These are phyloP conservation scores for Phytophthora litchii DNA, from an alignment of 352 stramenopile species.

Conservation along the genomic window DNA sequence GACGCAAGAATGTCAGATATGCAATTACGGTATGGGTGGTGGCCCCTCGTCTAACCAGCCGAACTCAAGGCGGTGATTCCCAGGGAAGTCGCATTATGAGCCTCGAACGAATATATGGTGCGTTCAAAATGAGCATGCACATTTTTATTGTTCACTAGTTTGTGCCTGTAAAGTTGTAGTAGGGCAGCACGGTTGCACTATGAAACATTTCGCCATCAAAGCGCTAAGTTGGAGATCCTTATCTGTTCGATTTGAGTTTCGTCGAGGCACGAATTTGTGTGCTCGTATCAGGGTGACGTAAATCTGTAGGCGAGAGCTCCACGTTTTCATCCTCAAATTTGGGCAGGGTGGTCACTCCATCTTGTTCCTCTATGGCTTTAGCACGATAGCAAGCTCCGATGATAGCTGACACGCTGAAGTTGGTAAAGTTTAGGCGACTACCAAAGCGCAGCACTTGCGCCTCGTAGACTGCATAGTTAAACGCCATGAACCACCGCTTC, in stretches of 20 bases:
- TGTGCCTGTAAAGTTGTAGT: too few relatives aligned
- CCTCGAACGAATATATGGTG: neutral
- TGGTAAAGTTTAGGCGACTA: constrained; percentile 41
- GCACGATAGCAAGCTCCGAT: constrained; percentile 54
- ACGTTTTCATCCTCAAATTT: constrained; percentile 13
- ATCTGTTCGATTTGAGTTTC: neutral
- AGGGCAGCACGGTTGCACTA: too few relatives aligned
- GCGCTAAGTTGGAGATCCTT: neutral
- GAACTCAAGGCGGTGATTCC: constrained; percentile 48
- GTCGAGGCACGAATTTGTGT: neutral
- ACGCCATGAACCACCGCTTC: constrained; percentile 55
- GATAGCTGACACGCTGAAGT: constrained; percentile 58
- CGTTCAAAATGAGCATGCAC: constrained; percentile 1
- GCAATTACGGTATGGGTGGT: constrained; percentile 74
- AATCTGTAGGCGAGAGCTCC: neutral
- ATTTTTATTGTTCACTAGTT: too few relatives aligned
- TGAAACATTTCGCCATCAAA: neutral
- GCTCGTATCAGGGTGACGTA: constrained; percentile 2
- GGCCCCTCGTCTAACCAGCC: constrained; percentile 42
- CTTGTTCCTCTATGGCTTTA: constrained; percentile 21
- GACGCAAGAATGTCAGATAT: constrained; percentile 79
- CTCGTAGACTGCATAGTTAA: constrained; percentile 67
- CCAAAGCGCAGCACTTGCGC: constrained; percentile 44
- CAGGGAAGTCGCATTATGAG: neutral
- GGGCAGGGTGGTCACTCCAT: neutral